Evolutionary conservation across 306 rosid species (phyloP).

Genomic region (Citrullus colocynthis): DNA sequence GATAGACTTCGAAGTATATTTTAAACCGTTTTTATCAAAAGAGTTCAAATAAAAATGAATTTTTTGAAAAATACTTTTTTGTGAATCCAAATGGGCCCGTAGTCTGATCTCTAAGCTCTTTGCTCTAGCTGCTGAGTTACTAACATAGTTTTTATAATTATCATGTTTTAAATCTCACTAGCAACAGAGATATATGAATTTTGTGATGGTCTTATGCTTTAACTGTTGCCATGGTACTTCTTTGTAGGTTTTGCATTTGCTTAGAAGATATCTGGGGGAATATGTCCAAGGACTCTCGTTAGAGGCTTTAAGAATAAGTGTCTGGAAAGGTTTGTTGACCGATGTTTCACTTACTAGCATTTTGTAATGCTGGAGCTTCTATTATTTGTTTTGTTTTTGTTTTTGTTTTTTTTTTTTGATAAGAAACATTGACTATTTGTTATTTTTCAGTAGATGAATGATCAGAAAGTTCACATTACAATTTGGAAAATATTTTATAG

Average conservation of each 20-base stretch:
- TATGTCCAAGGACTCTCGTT: constrained; percentile 92
- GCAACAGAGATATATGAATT: not conserved
- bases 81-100: too few species aligned
- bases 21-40: too few species aligned
- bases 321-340: constrained; percentile 77
- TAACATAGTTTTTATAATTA: not conserved
- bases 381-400: not conserved
- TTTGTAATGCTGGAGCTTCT: not conserved
- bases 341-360: constrained; percentile 8
- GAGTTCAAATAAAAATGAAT: too few species aligned
- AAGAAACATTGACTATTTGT: not conserved
- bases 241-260: constrained; percentile 79
- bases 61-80: too few species aligned
- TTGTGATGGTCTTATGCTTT: not conserved
- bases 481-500: not conserved
- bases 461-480: not conserved
- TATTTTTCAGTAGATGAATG: not conserved
- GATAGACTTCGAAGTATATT: too few species aligned
- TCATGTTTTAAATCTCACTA: not conserved
- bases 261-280: constrained; percentile 85
- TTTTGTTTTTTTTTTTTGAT: not conserved
- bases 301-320: constrained; percentile 91
- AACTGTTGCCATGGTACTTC: not conserved
- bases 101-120: not conserved
- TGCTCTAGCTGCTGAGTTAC: not conserved